Conservation (phyloP, 2,329 filamentous ascomycete species). For the Fusarium tjaetaba region DNA sequence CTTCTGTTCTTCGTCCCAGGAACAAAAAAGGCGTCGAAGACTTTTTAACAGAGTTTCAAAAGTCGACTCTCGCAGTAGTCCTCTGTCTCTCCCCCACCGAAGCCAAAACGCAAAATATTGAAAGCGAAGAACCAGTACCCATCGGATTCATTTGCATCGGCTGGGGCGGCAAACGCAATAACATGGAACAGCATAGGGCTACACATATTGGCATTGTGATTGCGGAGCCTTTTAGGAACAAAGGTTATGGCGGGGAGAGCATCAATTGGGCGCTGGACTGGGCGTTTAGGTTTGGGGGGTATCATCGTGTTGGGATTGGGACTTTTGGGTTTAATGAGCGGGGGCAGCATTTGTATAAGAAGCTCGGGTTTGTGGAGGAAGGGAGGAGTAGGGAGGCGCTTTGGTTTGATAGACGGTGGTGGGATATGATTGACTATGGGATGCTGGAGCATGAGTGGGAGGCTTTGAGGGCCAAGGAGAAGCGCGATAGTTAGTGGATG, state of each 20-base stretch:
- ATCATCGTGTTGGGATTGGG: constrained; percentile 56
- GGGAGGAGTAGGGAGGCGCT: constrained; percentile 53
- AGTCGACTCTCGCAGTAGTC: not conserved
- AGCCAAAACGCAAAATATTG: not conserved
- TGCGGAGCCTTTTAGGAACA: constrained; percentile 46
- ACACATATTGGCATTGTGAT: constrained; percentile 51
- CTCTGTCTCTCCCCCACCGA: constrained; percentile 5
- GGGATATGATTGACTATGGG: constrained; percentile 46
- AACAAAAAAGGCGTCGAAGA: not conserved
- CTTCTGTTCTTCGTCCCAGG: not conserved
- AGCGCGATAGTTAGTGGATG: too few species aligned
- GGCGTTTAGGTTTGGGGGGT: constrained; percentile 55
- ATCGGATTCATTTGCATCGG: constrained; percentile 24
- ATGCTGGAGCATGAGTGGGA: constrained; percentile 55
- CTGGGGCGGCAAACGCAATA: not conserved
- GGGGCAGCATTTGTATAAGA: constrained; percentile 55
- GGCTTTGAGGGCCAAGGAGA: not conserved
- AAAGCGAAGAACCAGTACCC: not conserved
- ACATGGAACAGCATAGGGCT: not conserved
- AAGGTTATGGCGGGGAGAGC: constrained; percentile 58
- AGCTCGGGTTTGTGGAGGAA: constrained; percentile 57
- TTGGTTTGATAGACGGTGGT: constrained; percentile 56
- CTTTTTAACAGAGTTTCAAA: not conserved
- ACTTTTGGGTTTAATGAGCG: constrained; percentile 55
- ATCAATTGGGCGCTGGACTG: constrained; percentile 59